Conservation (phyloP, 2,329 filamentous ascomycete species). For the Blumeriella jaapii region DNA sequence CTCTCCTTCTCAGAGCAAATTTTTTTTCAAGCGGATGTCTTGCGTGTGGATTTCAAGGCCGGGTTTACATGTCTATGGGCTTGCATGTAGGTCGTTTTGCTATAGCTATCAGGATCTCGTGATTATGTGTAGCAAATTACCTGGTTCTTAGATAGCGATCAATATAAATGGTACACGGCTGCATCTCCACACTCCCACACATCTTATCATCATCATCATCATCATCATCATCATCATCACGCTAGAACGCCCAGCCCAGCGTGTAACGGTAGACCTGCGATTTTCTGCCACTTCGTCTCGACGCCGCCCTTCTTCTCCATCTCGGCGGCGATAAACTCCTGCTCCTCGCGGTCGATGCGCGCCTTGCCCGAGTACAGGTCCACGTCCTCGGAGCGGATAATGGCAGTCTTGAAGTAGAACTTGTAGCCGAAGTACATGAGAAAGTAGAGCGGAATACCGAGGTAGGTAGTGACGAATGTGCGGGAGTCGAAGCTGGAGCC, state of each 20-base stretch:
- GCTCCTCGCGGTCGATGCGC: conserved; percentile 47
- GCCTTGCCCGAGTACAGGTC: conserved; percentile 48
- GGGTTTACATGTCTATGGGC: neutral
- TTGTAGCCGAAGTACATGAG: conserved; percentile 47
- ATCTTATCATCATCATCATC: neutral
- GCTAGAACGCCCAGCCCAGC: conserved; percentile 17
- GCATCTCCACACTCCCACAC: neutral
- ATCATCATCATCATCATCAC: neutral
- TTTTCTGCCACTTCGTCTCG: conserved; percentile 17
- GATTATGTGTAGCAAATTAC: neutral
- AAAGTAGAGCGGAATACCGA: conserved; percentile 51
- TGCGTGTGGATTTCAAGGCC: neutral
- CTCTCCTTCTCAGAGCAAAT: no score
- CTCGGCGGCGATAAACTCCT: conserved; percentile 22
- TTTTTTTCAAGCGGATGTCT: neutral
- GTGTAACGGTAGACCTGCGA: conserved; percentile 20
- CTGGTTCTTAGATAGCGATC: neutral
- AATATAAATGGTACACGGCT: neutral
- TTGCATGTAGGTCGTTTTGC: neutral
- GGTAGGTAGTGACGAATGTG: conserved; percentile 52
- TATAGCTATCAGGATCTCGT: neutral
- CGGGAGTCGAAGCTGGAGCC: conserved; percentile 44
- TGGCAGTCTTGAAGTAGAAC: conserved; percentile 31
- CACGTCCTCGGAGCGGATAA: conserved; percentile 36
- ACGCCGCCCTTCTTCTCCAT: conserved; percentile 13